Evolutionary conservation across 2,329 filamentous ascomycete genomes (phyloP).

Genomic region (Cordyceps tenuipes): DNA sequence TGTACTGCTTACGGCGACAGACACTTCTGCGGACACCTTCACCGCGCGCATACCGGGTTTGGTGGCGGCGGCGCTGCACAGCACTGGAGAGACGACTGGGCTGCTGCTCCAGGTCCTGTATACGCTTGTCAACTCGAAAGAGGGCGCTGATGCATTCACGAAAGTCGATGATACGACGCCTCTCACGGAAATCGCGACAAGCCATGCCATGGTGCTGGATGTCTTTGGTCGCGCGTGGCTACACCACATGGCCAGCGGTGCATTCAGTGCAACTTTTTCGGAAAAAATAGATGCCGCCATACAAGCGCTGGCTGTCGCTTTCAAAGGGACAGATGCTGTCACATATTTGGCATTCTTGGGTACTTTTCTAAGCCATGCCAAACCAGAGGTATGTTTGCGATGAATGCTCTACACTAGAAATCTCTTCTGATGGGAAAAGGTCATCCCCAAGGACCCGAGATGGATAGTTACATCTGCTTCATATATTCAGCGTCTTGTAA

Average conservation of each 20-base stretch:
- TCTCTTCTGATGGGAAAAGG: slow-evolving; percentile 26
- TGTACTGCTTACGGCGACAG: slow-evolving; percentile 43
- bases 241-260: slow-evolving; percentile 31
- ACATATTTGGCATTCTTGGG: slow-evolving; percentile 52
- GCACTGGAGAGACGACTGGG: slow-evolving; percentile 42
- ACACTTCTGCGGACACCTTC: slow-evolving; percentile 37
- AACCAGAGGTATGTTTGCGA: slow-evolving; percentile 34
- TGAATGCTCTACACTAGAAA: neutral
- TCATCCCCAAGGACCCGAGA: slow-evolving; percentile 38
- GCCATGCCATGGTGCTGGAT: slow-evolving; percentile 45
- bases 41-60: slow-evolving; percentile 45
- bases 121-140: slow-evolving; percentile 42
- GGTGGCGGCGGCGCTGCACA: slow-evolving; percentile 44
- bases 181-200: slow-evolving; percentile 48
- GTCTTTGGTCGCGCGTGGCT: slow-evolving; percentile 51
- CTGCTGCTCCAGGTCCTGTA: slow-evolving; percentile 50
- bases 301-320: slow-evolving; percentile 41
- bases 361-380: slow-evolving; percentile 40
- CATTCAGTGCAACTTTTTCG: slow-evolving; percentile 22
- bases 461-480: slow-evolving; percentile 44
- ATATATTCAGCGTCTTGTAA: slow-evolving; percentile 46
- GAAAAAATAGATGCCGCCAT: slow-evolving; percentile 40
- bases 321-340: slow-evolving; percentile 51
- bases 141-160: slow-evolving; percentile 42
- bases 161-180: slow-evolving; percentile 43